These are phyloP conservation scores for Nakaseomyces delphensis DNA, from an alignment of 1,139 yeast genomes.

Conservation along the genomic window DNA sequence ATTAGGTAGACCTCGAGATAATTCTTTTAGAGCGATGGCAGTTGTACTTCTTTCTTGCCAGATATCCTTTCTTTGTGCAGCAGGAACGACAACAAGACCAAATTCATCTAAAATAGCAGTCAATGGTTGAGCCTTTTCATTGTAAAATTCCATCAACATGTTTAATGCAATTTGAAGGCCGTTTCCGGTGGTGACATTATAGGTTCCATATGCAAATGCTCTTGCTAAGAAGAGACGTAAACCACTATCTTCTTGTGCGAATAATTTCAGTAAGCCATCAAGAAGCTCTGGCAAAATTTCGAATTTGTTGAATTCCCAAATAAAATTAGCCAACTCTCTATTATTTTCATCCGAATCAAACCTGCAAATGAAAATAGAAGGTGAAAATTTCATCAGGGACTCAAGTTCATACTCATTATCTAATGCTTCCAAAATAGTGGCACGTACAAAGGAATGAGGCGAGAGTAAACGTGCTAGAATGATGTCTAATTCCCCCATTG, in stretches of 20 bases:
- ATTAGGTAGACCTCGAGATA: slow-evolving; percentile 43
- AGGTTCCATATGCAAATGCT: slow-evolving; percentile 44
- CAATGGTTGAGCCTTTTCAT: slow-evolving; percentile 62
- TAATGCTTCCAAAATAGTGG: slow-evolving; percentile 69
- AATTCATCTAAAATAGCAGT: slow-evolving; percentile 66
- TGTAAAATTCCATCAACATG: slow-evolving; percentile 46
- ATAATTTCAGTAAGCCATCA: slow-evolving; percentile 39
- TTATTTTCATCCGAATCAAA: slow-evolving; percentile 64
- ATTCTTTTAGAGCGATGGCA: slow-evolving; percentile 55
- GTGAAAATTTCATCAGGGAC: slow-evolving; percentile 44
- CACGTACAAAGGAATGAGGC: slow-evolving; percentile 63
- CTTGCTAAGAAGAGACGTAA: slow-evolving; percentile 59
- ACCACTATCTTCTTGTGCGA: slow-evolving; percentile 51
- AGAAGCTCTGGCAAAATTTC: slow-evolving; percentile 39
- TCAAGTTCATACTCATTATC: slow-evolving; percentile 80
- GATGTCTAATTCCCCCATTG: slow-evolving; percentile 48
- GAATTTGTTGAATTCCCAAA: slow-evolving; percentile 76
- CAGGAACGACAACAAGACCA: slow-evolving; percentile 64
- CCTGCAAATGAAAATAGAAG: slow-evolving; percentile 69
- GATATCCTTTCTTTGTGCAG: slow-evolving; percentile 53
- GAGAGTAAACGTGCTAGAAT: slow-evolving; percentile 53
- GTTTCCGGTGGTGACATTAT: neutral
- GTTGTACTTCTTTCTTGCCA: slow-evolving; percentile 84
- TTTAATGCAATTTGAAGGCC: slow-evolving; percentile 25
- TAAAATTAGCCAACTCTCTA: slow-evolving; percentile 61